Evolutionary conservation across 257 asterid genomes (phyloP), one percentile per base, ranked within the genome.

Genomic region (Solanum infundibuliforme): DNA sequence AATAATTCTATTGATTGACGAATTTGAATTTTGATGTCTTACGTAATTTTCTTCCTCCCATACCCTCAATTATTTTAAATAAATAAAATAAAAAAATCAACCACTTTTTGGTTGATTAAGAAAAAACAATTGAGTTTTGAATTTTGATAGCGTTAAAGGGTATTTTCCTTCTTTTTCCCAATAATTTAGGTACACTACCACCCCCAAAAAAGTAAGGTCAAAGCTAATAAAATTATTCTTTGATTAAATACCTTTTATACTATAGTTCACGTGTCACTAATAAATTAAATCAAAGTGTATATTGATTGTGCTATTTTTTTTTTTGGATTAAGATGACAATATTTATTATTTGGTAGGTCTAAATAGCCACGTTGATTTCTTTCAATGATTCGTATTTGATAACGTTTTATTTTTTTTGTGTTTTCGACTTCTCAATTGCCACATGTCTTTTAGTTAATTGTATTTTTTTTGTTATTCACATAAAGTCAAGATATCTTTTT

Each of bases 261-360:
- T 39, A 21, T 43, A 41, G 87, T 87, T 88, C 92, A 91, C 92
- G 93, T 91, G 93, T 69, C 86, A 86, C 36, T 27, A 20, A 2
- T 46, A 3, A 27, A 81, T 46, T 9, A 39, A 55, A 66, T 46
- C 62, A 34, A 34, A 43, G 71, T 58, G 25, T 29, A 27, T 62
- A 36, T 71, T 65, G 62, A 81, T 8, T 38, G 66, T 48, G 13
- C 34, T 34, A 25, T 55, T 55, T 55, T 8, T 5, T 11, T 18
- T 31, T 29, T 35, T 83, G 36, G 58, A 55, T 81, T 81, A 81
- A 29, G 68, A 81, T 81, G 6, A 27, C 68, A 18, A 16, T 8
- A 46, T 29, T 5, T 25, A 36, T 83, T 62, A 69, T 83, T 89
- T 81, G 91, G 91, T 74, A 16, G 88, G 93, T 90, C 91, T 25